Conservation (phyloP, 1,284 basidiomycete species). For the Thecaphora thlaspeos region DNA sequence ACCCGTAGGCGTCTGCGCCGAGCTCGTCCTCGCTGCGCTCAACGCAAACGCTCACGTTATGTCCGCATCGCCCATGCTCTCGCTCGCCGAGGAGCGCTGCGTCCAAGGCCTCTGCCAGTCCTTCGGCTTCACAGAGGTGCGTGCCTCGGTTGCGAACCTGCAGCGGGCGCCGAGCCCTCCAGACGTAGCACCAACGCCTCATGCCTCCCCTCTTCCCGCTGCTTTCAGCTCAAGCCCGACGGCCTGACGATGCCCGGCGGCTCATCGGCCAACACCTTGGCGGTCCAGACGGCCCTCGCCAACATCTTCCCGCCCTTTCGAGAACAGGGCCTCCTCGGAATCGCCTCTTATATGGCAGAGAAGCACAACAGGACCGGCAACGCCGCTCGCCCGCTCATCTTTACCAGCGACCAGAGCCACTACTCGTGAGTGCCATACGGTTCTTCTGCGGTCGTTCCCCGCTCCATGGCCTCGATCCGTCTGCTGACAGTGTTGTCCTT, state of each 20-base stretch:
- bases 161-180: too few species aligned
- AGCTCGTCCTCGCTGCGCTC: constrained; percentile 57
- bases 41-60: constrained; percentile 61
- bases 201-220: too few species aligned
- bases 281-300: constrained; percentile 59
- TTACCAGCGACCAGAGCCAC: constrained; percentile 58
- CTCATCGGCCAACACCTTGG: constrained; percentile 58
- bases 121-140: constrained; percentile 47
- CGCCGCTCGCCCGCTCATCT: constrained; percentile 50
- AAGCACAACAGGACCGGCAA: constrained; percentile 10
- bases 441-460: background rate
- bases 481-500: background rate
- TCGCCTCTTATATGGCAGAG: constrained; percentile 21
- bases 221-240: constrained; percentile 40
- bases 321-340: constrained; percentile 48
- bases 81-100: constrained; percentile 51
- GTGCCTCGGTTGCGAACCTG: too few species aligned
- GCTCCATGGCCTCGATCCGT: too few species aligned
- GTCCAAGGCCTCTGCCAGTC: constrained; percentile 38
- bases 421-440: constrained; percentile 44
- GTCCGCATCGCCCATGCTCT: constrained; percentile 59
- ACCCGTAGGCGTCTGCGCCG: constrained; percentile 58
- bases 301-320: constrained; percentile 56
- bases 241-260: constrained; percentile 59
- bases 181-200: too few species aligned